Conservation (phyloP, 2,329 filamentous ascomycete genomes). For the Zymoseptoria brevis region DNA sequence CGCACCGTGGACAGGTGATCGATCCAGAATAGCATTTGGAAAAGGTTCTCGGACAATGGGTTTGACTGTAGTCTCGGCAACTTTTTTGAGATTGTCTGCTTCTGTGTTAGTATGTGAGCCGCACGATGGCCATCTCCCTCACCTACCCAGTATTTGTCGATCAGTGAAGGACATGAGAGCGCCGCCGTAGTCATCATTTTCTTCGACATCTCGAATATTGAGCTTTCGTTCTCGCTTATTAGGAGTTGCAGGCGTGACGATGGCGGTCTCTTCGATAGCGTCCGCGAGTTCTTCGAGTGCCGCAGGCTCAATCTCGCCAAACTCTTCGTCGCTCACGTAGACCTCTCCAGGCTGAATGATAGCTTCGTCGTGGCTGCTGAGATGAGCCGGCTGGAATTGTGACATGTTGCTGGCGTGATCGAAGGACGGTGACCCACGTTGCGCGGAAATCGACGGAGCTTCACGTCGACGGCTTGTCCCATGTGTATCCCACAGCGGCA, state of each 20-base stretch:
- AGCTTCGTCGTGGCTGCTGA: background rate
- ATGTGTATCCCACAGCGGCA: background rate
- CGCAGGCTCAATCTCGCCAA: slow-evolving; percentile 9
- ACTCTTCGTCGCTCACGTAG: slow-evolving; percentile 10
- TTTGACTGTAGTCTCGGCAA: slow-evolving; percentile 15
- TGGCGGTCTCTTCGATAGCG: slow-evolving; percentile 3
- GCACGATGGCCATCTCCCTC: background rate
- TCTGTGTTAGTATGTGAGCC: slow-evolving; percentile 2
- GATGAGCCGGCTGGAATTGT: slow-evolving; percentile 4
- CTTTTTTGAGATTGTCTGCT: slow-evolving; percentile 7
- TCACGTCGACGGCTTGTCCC: background rate
- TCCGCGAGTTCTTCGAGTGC: slow-evolving; percentile 10
- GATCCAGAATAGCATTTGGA: slow-evolving; percentile 42
- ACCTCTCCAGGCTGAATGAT: background rate
- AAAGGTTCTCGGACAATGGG: slow-evolving; percentile 48
- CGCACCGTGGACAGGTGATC: slow-evolving; percentile 48
- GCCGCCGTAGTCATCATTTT: slow-evolving; percentile 26
- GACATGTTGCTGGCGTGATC: background rate
- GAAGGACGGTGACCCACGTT: background rate
- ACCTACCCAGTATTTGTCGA: slow-evolving; percentile 18
- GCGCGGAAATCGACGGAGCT: background rate
- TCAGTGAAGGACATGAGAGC: slow-evolving; percentile 22
- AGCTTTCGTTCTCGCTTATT: slow-evolving; percentile 20
- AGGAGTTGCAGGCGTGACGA: slow-evolving; percentile 7
- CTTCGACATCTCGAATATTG: slow-evolving; percentile 24